Evolutionary conservation across 1,284 basidiomycete genomes (phyloP).

Genomic region (Mycena sp.): DNA sequence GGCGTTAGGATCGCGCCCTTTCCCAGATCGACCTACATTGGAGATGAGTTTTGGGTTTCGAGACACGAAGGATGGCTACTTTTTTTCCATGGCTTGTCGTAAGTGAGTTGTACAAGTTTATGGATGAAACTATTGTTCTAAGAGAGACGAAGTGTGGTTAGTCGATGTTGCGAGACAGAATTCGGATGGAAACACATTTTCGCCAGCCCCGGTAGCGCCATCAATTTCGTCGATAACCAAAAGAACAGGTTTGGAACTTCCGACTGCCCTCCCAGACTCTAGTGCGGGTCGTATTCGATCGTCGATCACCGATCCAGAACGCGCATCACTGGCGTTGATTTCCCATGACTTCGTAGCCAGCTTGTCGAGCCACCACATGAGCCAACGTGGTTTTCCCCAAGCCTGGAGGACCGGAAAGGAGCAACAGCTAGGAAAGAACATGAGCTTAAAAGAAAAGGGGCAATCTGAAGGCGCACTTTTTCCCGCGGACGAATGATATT

Average conservation of each 20-base stretch:
- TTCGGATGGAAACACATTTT: slow-evolving; percentile 64
- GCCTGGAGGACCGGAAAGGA: slow-evolving; percentile 95
- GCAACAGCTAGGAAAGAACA: slow-evolving; percentile 69
- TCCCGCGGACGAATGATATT: slow-evolving; percentile 81
- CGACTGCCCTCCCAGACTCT: slow-evolving; percentile 82
- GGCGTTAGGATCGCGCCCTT: slow-evolving; percentile 59
- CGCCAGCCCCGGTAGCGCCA: slow-evolving; percentile 91
- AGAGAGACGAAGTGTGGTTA: slow-evolving; percentile 1
- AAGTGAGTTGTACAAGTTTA: slow-evolving; percentile 83
- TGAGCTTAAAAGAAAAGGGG: not conserved
- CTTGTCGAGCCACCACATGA: slow-evolving; percentile 91
- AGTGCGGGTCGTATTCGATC: slow-evolving; percentile 89
- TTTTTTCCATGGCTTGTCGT: slow-evolving; percentile 78
- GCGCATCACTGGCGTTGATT: slow-evolving; percentile 96
- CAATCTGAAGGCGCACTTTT: slow-evolving; percentile 62
- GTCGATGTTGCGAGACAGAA: not conserved
- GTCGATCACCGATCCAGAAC: slow-evolving; percentile 87
- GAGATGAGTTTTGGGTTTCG: not conserved
- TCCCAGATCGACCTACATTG: slow-evolving; percentile 47
- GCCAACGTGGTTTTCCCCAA: slow-evolving; percentile 98
- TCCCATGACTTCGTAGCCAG: slow-evolving; percentile 95
- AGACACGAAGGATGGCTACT: slow-evolving; percentile 46
- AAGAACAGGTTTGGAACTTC: slow-evolving; percentile 85
- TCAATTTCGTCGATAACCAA: slow-evolving; percentile 98
- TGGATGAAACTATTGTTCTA: slow-evolving; percentile 82